Evolutionary conservation across 179 eudicot species (phyloP).

Genomic region (Carnegiea gigantea): DNA sequence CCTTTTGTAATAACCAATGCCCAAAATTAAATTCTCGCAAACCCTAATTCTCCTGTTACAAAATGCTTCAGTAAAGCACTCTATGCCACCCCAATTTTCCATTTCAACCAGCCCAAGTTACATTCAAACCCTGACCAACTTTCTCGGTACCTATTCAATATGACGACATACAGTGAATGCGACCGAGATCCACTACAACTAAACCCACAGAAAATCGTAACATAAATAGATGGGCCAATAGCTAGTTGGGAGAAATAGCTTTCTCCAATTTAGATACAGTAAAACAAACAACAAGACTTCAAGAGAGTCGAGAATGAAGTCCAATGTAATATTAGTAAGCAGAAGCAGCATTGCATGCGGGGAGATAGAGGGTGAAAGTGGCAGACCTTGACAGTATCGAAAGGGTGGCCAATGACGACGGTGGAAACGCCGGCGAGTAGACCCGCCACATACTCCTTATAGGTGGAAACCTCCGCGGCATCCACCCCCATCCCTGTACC

Average conservation of each 20-base stretch:
- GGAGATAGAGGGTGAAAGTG: neutral
- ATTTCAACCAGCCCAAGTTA: neutral
- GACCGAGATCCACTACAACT: neutral
- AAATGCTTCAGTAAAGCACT: neutral
- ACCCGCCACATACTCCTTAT: conserved; percentile 90
- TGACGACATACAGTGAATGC: neutral
- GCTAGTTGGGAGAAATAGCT: neutral
- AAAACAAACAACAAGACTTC: neutral
- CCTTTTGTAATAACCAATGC: neutral
- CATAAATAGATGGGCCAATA: neutral
- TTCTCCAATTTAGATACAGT: neutral
- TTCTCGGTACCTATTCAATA: neutral
- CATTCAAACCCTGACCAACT: neutral
- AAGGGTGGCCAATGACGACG: conserved; percentile 86
- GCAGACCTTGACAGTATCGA: conserved; percentile 85
- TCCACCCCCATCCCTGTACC: conserved; percentile 25
- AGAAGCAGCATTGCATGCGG: neutral
- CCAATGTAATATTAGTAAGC: neutral
- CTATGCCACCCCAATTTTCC: neutral
- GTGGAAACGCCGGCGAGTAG: conserved; percentile 75
- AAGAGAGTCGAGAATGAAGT: neutral
- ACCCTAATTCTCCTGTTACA: neutral
- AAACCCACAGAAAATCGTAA: neutral
- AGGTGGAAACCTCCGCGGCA: conserved; percentile 39
- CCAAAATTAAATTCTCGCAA: neutral